phyloP scores from a whole-genome alignment of 2,329 filamentous ascomycete genomes.

The Rutstroemia sp. region DNA sequence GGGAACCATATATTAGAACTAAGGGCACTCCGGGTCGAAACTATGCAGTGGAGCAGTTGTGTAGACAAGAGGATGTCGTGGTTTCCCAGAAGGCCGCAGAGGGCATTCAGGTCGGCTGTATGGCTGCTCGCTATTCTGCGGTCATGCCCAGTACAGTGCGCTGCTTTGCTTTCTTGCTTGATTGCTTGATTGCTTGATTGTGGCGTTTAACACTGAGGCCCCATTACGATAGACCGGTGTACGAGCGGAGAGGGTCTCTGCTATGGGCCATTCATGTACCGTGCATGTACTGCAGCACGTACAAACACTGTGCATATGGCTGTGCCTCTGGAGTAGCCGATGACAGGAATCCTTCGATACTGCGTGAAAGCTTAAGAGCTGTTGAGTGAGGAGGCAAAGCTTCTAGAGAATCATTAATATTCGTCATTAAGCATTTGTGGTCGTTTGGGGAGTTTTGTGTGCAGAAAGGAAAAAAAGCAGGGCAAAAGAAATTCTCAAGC shows the following conservation, averaged over 20 bases:
- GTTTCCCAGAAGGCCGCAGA: background rate
- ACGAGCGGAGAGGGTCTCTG: background rate
- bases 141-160: background rate
- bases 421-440: background rate
- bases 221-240: background rate
- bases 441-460: background rate
- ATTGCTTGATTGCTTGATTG: background rate
- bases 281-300: no score
- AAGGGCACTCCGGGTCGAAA: background rate
- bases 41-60: constrained; percentile 2
- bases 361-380: background rate
- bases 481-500: background rate
- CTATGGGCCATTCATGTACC: background rate
- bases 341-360: constrained; percentile 13
- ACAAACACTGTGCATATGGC: background rate
- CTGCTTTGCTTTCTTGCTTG: background rate
- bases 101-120: background rate
- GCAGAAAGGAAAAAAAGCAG: constrained; percentile 4
- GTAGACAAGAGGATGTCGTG: background rate
- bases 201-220: constrained; percentile 4
- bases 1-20: background rate
- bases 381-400: background rate
- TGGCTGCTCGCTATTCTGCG: background rate
- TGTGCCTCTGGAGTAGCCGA: constrained; percentile 22
- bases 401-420: background rate